Evolutionary conservation across 768 basidiomycete genomes (phyloP).

Genomic region (Tulasnella sp.): DNA sequence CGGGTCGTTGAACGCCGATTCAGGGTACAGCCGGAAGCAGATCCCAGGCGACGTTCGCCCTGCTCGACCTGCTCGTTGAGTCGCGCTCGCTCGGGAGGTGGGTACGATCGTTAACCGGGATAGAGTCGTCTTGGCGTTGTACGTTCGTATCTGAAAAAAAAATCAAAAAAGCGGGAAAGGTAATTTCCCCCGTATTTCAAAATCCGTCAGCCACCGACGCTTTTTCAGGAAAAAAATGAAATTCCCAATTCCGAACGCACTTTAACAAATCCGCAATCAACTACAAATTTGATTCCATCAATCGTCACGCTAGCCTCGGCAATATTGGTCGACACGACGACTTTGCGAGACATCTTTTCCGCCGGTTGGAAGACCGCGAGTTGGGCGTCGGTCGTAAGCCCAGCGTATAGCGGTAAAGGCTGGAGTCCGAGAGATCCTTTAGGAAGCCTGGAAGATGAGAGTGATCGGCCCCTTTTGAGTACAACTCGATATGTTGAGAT

Average conservation of each 20-base stretch:
- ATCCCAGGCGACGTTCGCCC: constrained; percentile 88
- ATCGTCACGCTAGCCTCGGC: constrained; percentile 98
- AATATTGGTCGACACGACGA: constrained; percentile 90
- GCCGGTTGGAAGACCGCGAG: constrained; percentile 73
- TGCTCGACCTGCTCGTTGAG: constrained; percentile 88
- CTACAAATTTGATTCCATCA: constrained; percentile 86
- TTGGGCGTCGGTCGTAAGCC: constrained; percentile 82
- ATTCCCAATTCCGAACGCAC: constrained; percentile 34
- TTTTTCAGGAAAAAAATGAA: neutral
- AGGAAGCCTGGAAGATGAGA: constrained; percentile 41
- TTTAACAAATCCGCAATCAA: constrained; percentile 95
- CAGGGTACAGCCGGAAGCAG: constrained; percentile 85
- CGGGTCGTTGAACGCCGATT: constrained; percentile 41
- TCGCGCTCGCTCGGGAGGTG: constrained; percentile 80
- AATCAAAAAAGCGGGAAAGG: no score
- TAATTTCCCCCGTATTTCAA: no score
- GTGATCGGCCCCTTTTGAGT: constrained; percentile 28
- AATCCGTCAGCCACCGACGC: no score
- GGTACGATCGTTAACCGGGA: constrained; percentile 79
- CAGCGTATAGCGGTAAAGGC: constrained; percentile 79
- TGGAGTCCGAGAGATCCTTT: constrained; percentile 45
- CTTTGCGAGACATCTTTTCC: constrained; percentile 71
- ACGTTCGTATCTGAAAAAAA: constrained; percentile 76
- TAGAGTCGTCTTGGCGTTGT: constrained; percentile 77
- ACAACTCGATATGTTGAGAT: neutral